Evolutionary conservation across 768 basidiomycete genomes (phyloP).

Genomic region (Suillus occidentalis): DNA sequence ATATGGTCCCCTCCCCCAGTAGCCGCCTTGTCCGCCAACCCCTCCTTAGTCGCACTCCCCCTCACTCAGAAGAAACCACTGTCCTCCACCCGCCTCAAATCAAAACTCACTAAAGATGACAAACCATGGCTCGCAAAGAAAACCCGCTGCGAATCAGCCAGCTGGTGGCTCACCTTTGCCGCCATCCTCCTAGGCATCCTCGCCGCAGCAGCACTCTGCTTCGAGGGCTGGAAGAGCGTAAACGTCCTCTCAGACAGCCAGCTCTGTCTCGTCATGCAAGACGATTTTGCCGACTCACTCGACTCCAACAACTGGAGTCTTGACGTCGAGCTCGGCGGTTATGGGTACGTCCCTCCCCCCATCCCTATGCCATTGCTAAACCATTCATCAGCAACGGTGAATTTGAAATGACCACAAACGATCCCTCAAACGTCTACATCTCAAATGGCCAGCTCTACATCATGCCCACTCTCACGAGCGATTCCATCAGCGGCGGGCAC

Average conservation of each 20-base stretch:
- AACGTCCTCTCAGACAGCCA: slow-evolving; percentile 34
- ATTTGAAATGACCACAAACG: slow-evolving; percentile 55
- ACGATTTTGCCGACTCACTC: slow-evolving; percentile 46
- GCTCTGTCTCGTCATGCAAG: slow-evolving; percentile 47
- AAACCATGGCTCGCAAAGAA: slow-evolving; percentile 48
- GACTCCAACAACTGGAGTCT: slow-evolving; percentile 45
- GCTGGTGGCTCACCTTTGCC: slow-evolving; percentile 50
- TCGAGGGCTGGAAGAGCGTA: slow-evolving; percentile 42
- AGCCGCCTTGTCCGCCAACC: slow-evolving; percentile 30
- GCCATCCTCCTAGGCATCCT: slow-evolving; percentile 43
- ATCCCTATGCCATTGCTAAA: slow-evolving; percentile 1
- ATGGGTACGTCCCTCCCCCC: slow-evolving; percentile 33
- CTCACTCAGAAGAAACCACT: slow-evolving; percentile 37
- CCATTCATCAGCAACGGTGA: slow-evolving; percentile 41
- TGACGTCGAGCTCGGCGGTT: slow-evolving; percentile 56
- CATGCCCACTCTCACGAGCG: slow-evolving; percentile 57
- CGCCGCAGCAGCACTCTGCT: slow-evolving; percentile 45
- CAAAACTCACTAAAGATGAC: slow-evolving; percentile 48
- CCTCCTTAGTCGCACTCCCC: slow-evolving; percentile 32
- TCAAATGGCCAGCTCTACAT: slow-evolving; percentile 55
- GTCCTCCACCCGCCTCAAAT: slow-evolving; percentile 45
- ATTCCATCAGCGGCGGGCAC: slow-evolving; percentile 39
- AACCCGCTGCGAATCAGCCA: slow-evolving; percentile 30
- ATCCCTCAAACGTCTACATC: slow-evolving; percentile 41
- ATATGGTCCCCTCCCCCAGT: slow-evolving; percentile 58